A percentile compares a stretch with the other conserved stretches of the same genome.
Evolutionary conservation across 768 basidiomycete genomes (phyloP).

Genomic region (Tephrocybe sp.): DNA sequence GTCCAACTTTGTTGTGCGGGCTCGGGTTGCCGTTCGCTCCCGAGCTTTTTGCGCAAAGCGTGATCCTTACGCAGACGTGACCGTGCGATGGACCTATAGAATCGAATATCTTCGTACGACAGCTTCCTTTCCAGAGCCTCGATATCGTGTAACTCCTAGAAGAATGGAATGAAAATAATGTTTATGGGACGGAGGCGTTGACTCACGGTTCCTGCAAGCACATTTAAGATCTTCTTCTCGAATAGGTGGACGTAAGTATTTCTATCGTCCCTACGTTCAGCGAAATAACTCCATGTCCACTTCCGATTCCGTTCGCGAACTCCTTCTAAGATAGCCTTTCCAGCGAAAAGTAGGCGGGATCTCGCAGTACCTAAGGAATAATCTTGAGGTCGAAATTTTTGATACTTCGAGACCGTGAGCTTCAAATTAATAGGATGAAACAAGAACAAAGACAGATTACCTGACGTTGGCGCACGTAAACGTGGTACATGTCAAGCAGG

Average conservation of each 20-base stretch:
- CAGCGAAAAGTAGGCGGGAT: constrained; percentile 78
- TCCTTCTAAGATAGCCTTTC: constrained; percentile 74
- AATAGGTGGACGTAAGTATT: constrained; percentile 83
- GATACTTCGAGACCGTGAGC: constrained; percentile 58
- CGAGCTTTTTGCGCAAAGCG: constrained; percentile 65
- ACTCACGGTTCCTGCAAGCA: constrained; percentile 56
- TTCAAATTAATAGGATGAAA: background rate
- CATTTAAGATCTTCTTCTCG: constrained; percentile 65
- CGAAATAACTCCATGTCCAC: constrained; percentile 94
- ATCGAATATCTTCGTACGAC: constrained; percentile 92
- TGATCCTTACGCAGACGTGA: constrained; percentile 86
- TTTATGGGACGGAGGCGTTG: no score
- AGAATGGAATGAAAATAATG: constrained; percentile 5
- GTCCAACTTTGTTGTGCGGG: constrained; percentile 56
- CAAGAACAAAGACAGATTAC: constrained; percentile 34
- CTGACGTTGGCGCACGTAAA: constrained; percentile 84
- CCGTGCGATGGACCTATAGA: constrained; percentile 94
- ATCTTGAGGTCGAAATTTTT: constrained; percentile 72
- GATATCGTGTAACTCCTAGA: constrained; percentile 53
- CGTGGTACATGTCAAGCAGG: constrained; percentile 94
- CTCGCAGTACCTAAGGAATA: constrained; percentile 58
- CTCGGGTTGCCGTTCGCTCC: constrained; percentile 61
- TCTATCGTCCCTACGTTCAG: constrained; percentile 84
- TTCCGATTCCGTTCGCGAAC: constrained; percentile 79
- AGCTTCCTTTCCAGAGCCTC: constrained; percentile 78